Percentiles rank a stretch among this genome's conserved stretches.
These are phyloP conservation scores for Lactarius hatsudake DNA, from an alignment of 768 basidiomycete species.

Conservation along the genomic window DNA sequence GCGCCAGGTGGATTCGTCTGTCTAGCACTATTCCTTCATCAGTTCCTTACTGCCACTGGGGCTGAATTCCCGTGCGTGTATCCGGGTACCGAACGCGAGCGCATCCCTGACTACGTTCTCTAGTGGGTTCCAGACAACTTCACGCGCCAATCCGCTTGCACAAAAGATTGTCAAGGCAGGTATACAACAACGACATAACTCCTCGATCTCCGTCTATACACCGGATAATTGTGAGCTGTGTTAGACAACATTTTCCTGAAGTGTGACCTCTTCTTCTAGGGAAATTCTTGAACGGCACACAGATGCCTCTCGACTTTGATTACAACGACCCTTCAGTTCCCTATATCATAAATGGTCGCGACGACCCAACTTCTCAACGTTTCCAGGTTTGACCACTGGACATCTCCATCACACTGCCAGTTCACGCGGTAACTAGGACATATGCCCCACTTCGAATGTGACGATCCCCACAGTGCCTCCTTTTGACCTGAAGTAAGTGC, in stretches of 20 bases:
- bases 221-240: conserved; percentile 46
- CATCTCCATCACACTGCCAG: not conserved
- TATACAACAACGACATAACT: conserved; percentile 44
- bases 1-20: conserved; percentile 53
- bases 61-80: conserved; percentile 50
- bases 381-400: conserved; percentile 31
- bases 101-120: not conserved
- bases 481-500: conserved; percentile 22
- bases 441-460: conserved; percentile 34
- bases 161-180: conserved; percentile 55
- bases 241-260: not conserved
- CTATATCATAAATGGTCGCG: conserved; percentile 33
- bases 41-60: conserved; percentile 51
- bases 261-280: conserved; percentile 21
- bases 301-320: conserved; percentile 30
- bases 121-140: conserved; percentile 57
- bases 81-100: not conserved
- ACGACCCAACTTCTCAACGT: conserved; percentile 35
- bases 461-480: conserved; percentile 2
- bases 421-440: conserved; percentile 30
- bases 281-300: conserved; percentile 36
- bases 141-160: conserved; percentile 54
- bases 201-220: conserved; percentile 42
- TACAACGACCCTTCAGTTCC: conserved; percentile 35
- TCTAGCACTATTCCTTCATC: conserved; percentile 58